A percentile compares a stretch with the other conserved stretches of the same genome.
Conservation (phyloP, 257 asterid genomes). For the Marsdenia floribunda region DNA sequence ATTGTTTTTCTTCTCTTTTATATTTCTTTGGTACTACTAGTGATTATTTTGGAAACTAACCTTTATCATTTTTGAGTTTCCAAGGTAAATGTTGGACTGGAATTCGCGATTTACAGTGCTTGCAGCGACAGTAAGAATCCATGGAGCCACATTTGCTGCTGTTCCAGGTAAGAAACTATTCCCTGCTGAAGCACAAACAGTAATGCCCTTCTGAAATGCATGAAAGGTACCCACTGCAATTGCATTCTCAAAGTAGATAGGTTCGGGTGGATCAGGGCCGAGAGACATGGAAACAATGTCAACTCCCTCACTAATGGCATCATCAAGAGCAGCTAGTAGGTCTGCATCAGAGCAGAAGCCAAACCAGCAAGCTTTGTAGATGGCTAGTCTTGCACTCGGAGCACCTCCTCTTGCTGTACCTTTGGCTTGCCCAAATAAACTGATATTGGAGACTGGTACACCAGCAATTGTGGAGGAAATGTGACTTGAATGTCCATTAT, state of each 20-base stretch:
- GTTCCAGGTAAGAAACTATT: constrained; percentile 27
- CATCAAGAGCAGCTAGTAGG: constrained; percentile 56
- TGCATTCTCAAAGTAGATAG: constrained; percentile 36
- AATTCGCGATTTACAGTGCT: constrained; percentile 56
- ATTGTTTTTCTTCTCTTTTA: too few species aligned
- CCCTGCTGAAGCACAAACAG: constrained; percentile 64
- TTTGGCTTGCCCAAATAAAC: constrained; percentile 51
- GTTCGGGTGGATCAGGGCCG: constrained; percentile 38
- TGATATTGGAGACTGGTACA: constrained; percentile 38
- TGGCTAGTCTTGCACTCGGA: constrained; percentile 51
- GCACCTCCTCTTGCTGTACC: constrained; percentile 80
- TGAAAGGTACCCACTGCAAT: constrained; percentile 58
- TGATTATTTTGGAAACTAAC: constrained; percentile 13
- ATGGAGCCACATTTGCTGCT: constrained; percentile 60
- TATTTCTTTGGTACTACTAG: background rate
- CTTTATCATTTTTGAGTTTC: constrained; percentile 40
- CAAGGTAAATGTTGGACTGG: constrained; percentile 31
- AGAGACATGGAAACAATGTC: constrained; percentile 63
- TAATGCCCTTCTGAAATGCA: constrained; percentile 64
- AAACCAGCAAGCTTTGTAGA: constrained; percentile 62
- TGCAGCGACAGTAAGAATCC: constrained; percentile 76
- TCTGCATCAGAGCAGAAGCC: constrained; percentile 55
- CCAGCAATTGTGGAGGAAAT: constrained; percentile 69
- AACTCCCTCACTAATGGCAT: constrained; percentile 59
- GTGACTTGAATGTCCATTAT: constrained; percentile 70